Percentiles rank a stretch among this genome's conserved stretches.
These are phyloP conservation scores for Ophiostoma novo-ulmi DNA, from an alignment of 2,329 filamentous ascomycete genomes.

Conservation along the genomic window DNA sequence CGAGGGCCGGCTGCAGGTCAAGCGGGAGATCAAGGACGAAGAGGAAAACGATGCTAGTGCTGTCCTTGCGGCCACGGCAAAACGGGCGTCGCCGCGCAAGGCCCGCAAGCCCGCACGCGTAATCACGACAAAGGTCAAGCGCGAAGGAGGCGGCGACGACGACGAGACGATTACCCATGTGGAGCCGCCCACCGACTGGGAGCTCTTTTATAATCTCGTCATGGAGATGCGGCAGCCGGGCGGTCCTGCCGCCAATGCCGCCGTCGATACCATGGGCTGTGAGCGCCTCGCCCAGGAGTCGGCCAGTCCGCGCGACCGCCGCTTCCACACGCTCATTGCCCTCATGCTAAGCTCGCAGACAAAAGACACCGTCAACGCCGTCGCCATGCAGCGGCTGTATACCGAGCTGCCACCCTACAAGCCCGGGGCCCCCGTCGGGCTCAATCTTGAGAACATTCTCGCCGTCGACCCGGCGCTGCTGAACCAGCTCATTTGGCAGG, in stretches of 20 bases:
- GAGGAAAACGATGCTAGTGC: slow-evolving; percentile 8
- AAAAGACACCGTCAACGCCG: slow-evolving; percentile 84
- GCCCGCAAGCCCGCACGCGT: slow-evolving; percentile 30
- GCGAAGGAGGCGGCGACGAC: neutral
- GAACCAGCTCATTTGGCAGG: slow-evolving; percentile 73
- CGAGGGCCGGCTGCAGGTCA: slow-evolving; percentile 30
- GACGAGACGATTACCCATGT: slow-evolving; percentile 29
- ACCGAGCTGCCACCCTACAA: slow-evolving; percentile 58
- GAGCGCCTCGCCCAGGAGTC: slow-evolving; percentile 61
- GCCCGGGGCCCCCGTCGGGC: slow-evolving; percentile 43
- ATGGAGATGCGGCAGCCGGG: slow-evolving; percentile 65
- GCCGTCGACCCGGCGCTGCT: slow-evolving; percentile 59
- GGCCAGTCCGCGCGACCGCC: slow-evolving; percentile 51
- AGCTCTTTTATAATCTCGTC: slow-evolving; percentile 70
- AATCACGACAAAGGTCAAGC: slow-evolving; percentile 19
- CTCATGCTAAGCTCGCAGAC: slow-evolving; percentile 92
- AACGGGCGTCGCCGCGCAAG: slow-evolving; percentile 39
- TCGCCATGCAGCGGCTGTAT: slow-evolving; percentile 74
- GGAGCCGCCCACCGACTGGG: slow-evolving; percentile 73
- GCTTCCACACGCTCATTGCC: slow-evolving; percentile 81
- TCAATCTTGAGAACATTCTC: slow-evolving; percentile 74
- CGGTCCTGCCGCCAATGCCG: slow-evolving; percentile 61
- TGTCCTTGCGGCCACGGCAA: slow-evolving; percentile 9
- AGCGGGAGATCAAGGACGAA: slow-evolving; percentile 24
- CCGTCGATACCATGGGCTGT: slow-evolving; percentile 97